phyloP scores from a whole-genome alignment of 495 filamentous ascomycete genomes.

The Astrocystis sublimbata region DNA sequence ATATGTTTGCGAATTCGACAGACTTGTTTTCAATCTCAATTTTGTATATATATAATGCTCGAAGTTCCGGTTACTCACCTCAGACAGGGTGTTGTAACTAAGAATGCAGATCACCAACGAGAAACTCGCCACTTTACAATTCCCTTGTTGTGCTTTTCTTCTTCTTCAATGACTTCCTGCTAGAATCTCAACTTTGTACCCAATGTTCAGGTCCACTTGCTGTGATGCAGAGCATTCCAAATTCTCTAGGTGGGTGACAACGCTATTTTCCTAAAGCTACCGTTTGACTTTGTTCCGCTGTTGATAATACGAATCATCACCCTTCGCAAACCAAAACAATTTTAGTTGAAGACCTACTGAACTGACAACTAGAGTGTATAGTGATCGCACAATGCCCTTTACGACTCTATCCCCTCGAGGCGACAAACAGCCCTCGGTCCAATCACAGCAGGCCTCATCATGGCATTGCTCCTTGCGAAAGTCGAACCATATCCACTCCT shows the following conservation, averaged over 20 bases:
- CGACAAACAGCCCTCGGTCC: not conserved
- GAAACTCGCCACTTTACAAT: not conserved
- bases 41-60: not conserved
- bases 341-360: no score
- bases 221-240: slow-evolving; percentile 2
- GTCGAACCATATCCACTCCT: not conserved
- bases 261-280: no score
- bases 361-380: no score
- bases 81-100: not conserved
- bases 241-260: not conserved
- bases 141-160: no score
- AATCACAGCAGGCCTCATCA: not conserved
- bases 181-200: not conserved
- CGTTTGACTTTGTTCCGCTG: not conserved
- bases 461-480: not conserved
- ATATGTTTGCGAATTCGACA: not conserved
- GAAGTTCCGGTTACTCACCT: not conserved
- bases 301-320: not conserved
- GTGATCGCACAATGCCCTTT: no score
- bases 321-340: no score
- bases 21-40: not conserved
- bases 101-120: not conserved
- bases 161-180: not conserved
- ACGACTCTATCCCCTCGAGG: not conserved
- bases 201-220: not conserved